A percentile compares a stretch with the other conserved stretches of the same genome.
Evolutionary conservation across 1,139 yeast genomes (phyloP).

Genomic region (Geotrichum citri-aurantii): DNA sequence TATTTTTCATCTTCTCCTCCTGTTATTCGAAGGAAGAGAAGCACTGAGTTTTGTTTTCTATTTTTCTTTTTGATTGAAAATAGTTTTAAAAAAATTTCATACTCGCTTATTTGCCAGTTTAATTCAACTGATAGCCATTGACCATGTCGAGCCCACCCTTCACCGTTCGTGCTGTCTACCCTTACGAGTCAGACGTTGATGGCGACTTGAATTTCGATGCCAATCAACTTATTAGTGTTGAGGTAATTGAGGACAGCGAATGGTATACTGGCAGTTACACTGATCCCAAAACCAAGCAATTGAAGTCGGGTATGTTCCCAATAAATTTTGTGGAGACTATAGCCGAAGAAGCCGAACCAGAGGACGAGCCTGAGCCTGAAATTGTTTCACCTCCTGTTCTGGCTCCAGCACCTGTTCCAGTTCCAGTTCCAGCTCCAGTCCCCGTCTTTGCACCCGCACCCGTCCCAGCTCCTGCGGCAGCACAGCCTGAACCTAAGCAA

Average conservation of each 20-base stretch:
- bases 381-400: constrained; percentile 17
- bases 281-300: constrained; percentile 37
- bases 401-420: constrained; percentile 18
- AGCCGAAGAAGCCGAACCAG: constrained; percentile 37
- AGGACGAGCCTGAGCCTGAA: constrained; percentile 41
- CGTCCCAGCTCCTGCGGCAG: not conserved
- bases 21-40: not conserved
- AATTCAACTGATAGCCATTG: not conserved
- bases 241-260: constrained; percentile 77
- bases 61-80: not conserved
- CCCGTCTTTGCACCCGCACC: constrained; percentile 3
- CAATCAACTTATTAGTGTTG: constrained; percentile 68
- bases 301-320: constrained; percentile 75
- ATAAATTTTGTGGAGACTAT: constrained; percentile 63
- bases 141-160: constrained; percentile 40
- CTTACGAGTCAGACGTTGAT: constrained; percentile 70
- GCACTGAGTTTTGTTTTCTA: not conserved
- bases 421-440: constrained; percentile 5
- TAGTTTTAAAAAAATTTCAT: not conserved
- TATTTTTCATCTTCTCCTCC: not conserved
- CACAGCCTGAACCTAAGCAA: constrained; percentile 6
- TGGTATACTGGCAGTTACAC: constrained; percentile 75
- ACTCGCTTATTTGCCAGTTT: not conserved
- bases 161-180: constrained; percentile 62
- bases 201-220: constrained; percentile 72